phyloP scores from a whole-genome alignment of 2,329 filamentous ascomycete genomes.

The Diaporthe ampelina region DNA sequence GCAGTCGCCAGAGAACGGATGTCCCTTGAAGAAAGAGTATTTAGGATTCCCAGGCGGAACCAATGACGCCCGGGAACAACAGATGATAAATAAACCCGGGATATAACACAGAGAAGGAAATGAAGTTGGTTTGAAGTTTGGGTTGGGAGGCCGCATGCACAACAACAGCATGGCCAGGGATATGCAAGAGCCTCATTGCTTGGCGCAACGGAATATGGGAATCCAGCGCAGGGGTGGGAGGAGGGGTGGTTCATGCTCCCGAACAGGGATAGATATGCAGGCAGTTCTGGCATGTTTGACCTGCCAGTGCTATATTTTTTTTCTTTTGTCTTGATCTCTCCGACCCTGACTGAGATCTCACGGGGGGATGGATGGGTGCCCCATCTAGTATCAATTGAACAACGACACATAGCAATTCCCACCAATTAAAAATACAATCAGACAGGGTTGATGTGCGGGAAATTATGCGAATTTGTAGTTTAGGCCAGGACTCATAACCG shows the following conservation, averaged over 20 bases:
- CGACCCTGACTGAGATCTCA: conserved; percentile 13
- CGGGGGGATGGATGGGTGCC: background rate
- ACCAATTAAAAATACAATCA: background rate
- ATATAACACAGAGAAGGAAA: background rate
- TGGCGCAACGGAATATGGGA: conserved; percentile 23
- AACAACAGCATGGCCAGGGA: background rate
- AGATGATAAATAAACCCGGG: background rate
- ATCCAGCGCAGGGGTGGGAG: background rate
- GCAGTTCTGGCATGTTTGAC: background rate
- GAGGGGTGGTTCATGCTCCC: background rate
- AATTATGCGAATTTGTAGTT: background rate
- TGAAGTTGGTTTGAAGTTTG: background rate
- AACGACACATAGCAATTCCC: background rate
- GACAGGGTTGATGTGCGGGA: background rate
- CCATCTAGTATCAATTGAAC: background rate
- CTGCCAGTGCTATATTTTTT: background rate
- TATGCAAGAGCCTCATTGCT: conserved; percentile 18
- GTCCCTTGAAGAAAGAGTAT: background rate
- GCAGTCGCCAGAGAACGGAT: conserved; percentile 3
- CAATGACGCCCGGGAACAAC: background rate
- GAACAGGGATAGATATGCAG: background rate
- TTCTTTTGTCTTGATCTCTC: conserved; percentile 24
- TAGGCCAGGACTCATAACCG: too few species aligned
- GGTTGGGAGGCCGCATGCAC: background rate
- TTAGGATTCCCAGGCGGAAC: background rate